These are phyloP conservation scores for Cutaneotrichosporon cyanovorans DNA, from an alignment of 1,284 basidiomycete genomes.

Conservation along the genomic window DNA sequence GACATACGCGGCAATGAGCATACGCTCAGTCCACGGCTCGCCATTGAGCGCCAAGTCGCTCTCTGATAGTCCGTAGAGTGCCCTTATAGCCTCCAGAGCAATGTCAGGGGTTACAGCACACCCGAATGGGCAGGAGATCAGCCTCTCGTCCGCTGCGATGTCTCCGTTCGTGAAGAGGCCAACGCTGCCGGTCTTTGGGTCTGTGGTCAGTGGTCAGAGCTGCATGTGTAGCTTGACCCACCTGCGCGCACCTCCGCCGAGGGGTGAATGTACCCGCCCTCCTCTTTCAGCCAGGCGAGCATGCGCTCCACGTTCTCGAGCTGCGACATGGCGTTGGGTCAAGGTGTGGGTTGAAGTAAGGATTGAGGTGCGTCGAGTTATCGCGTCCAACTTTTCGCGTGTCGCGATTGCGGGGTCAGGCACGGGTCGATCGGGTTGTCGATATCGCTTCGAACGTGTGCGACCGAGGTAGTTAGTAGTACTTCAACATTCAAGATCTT, in stretches of 20 bases:
- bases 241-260: slow-evolving; percentile 15
- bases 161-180: slow-evolving; percentile 53
- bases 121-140: slow-evolving; percentile 67
- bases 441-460: too few relatives aligned
- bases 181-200: slow-evolving; percentile 50
- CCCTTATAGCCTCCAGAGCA: slow-evolving; percentile 50
- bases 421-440: neutral
- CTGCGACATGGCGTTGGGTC: slow-evolving; percentile 3
- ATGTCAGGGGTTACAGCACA: slow-evolving; percentile 60
- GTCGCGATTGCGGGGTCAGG: neutral
- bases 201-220: slow-evolving; percentile 14
- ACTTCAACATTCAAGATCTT: too few relatives aligned
- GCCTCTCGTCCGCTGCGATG: slow-evolving; percentile 52
- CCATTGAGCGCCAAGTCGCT: slow-evolving; percentile 21
- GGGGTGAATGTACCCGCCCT: slow-evolving; percentile 8
- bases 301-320: slow-evolving; percentile 5
- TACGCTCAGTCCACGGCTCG: slow-evolving; percentile 57
- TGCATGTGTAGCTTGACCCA: slow-evolving; percentile 47
- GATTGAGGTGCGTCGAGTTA: too few relatives aligned
- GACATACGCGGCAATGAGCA: slow-evolving; percentile 64
- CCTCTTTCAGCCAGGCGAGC: slow-evolving; percentile 6
- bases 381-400: neutral
- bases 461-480: too few relatives aligned
- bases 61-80: slow-evolving; percentile 18
- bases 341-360: too few relatives aligned